Evolutionary conservation across 495 filamentous ascomycete genomes (phyloP).

Genomic region (Penicillium cosmopolitanum): DNA sequence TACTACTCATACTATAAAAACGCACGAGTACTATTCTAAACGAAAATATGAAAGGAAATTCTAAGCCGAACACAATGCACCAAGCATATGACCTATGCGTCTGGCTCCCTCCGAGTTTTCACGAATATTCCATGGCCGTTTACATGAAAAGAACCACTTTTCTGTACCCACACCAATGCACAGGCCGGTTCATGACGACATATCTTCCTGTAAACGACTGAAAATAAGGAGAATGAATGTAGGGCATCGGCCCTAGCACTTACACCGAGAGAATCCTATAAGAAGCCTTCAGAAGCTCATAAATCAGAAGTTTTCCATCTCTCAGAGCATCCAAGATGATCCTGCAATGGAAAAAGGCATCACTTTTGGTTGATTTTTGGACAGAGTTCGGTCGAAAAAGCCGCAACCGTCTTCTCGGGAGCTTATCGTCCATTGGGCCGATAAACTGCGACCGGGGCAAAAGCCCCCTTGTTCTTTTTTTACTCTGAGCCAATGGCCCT

Average conservation of each 20-base stretch:
- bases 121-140: not conserved
- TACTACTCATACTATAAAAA: too few species aligned
- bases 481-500: too few species aligned
- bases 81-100: too few species aligned
- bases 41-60: too few species aligned
- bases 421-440: too few species aligned
- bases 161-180: not conserved
- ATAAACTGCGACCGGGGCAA: too few species aligned
- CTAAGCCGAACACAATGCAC: not conserved
- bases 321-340: not conserved
- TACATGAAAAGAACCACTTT: constrained; percentile 9
- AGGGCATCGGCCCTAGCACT: constrained; percentile 4
- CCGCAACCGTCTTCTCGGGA: not conserved
- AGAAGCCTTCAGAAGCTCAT: not conserved
- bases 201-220: not conserved
- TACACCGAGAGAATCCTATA: not conserved
- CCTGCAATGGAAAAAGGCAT: not conserved
- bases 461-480: not conserved
- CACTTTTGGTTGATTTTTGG: not conserved
- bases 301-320: not conserved
- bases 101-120: not conserved
- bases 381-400: not conserved
- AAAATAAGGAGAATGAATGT: not conserved
- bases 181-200: not conserved
- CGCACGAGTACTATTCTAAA: too few species aligned